Evolutionary conservation across 805 yeast species (phyloP).

Genomic region (Starmerella sirachaensis): DNA sequence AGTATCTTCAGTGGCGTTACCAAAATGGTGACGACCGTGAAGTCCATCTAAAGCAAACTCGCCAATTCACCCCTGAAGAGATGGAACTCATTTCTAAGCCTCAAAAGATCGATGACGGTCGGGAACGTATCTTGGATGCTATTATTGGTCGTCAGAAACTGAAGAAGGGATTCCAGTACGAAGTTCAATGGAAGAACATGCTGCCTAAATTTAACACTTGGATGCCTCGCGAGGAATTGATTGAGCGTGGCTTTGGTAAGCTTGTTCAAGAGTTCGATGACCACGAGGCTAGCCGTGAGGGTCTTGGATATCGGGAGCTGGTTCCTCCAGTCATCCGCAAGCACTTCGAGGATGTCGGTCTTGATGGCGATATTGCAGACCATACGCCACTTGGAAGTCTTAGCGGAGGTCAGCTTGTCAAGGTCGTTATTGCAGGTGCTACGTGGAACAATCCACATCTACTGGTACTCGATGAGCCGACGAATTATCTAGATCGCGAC

Average conservation of each 20-base stretch:
- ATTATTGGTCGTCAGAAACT: conserved; percentile 94
- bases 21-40: conserved; percentile 97
- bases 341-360: conserved; percentile 94
- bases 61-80: conserved; percentile 73
- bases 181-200: conserved; percentile 86
- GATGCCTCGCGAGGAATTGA: conserved; percentile 72
- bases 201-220: conserved; percentile 87
- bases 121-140: conserved; percentile 81
- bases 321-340: conserved; percentile 85
- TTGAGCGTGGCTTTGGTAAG: conserved; percentile 79
- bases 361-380: conserved; percentile 96
- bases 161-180: conserved; percentile 94
- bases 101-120: conserved; percentile 71
- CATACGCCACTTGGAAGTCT: conserved; percentile 94
- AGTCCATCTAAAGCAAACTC: conserved; percentile 81
- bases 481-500: conserved; percentile 95
- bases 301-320: conserved; percentile 93
- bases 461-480: conserved; percentile 94
- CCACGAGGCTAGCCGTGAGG: conserved; percentile 98
- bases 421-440: conserved; percentile 98
- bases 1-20: conserved; percentile 96
- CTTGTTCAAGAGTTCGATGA: conserved; percentile 94
- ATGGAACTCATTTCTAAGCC: conserved; percentile 63
- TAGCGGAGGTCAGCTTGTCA: conserved; percentile 96
- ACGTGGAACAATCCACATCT: conserved; percentile 99